Conservation (phyloP, 176 grass and related monocot species). For the Puya raimondii region DNA sequence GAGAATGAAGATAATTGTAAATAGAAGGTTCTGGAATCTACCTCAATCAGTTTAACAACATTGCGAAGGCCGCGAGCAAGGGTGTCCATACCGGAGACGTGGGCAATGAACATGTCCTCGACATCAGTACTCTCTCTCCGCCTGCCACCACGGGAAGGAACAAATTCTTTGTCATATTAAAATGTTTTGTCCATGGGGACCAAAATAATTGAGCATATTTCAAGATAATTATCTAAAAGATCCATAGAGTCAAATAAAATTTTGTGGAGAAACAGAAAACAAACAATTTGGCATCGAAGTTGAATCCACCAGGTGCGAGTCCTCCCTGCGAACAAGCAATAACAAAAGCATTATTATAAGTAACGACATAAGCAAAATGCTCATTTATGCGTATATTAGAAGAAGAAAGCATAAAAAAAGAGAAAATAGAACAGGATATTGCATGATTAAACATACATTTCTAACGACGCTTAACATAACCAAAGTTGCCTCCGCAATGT, state of each 20-base stretch:
- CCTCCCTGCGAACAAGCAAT: constrained; percentile 45
- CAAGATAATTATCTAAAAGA: not conserved
- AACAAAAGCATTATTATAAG: not conserved
- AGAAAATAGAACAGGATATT: not conserved
- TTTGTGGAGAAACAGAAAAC: constrained; percentile 3
- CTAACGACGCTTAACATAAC: constrained; percentile 94
- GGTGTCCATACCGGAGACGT: constrained; percentile 96
- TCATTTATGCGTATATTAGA: not conserved
- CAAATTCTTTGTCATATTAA: constrained; percentile 7
- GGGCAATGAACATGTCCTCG: constrained; percentile 89
- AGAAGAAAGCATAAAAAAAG: not conserved
- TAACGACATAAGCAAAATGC: not conserved
- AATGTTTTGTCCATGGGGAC: not conserved
- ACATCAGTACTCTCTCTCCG: constrained; percentile 98
- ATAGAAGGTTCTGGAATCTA: constrained; percentile 27
- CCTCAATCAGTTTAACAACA: constrained; percentile 71
- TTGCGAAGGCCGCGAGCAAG: constrained; percentile 78
- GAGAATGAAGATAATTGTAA: not conserved
- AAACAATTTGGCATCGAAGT: constrained; percentile 95
- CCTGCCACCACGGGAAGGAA: constrained; percentile 31
- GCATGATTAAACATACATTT: constrained; percentile 62
- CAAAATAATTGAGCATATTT: too few relatives aligned
- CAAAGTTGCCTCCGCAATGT: constrained; percentile 84
- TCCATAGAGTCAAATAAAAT: constrained; percentile 4
- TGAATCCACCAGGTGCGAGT: constrained; percentile 94